Percentiles rank a stretch among this genome's conserved stretches.
These are phyloP conservation scores for Pyrus communis DNA, from an alignment of 306 rosid genomes.

Conservation along the genomic window DNA sequence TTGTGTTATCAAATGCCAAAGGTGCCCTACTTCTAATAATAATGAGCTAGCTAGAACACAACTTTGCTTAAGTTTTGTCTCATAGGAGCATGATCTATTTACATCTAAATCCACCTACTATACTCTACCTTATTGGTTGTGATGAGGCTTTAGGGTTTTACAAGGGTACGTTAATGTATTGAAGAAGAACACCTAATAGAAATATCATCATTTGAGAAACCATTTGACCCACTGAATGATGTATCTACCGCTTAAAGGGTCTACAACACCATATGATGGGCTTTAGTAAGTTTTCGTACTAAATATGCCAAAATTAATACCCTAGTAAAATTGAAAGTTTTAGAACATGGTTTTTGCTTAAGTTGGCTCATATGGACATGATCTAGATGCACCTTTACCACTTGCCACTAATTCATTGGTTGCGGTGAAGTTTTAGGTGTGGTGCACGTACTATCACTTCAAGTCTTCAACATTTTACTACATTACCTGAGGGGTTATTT, in stretches of 20 bases:
- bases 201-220: not conserved
- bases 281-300: not conserved
- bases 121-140: not conserved
- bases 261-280: not conserved
- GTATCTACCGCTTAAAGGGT: not conserved
- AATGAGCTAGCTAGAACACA: not conserved
- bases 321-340: not conserved
- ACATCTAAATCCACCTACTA: not conserved
- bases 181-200: not conserved
- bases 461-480: too few relatives aligned
- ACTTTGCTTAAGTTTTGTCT: not conserved
- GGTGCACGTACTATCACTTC: too few relatives aligned
- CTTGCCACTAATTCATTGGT: too few relatives aligned
- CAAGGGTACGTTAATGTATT: not conserved
- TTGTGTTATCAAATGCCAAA: conserved; percentile 1
- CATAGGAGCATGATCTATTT: not conserved
- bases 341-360: not conserved
- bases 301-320: too few relatives aligned
- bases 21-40: not conserved
- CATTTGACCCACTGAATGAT: not conserved
- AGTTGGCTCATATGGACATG: not conserved
- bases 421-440: too few relatives aligned
- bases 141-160: not conserved
- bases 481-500: too few relatives aligned
- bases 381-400: too few relatives aligned